Percentiles rank a stretch among this genome's conserved stretches.
phyloP scores from a whole-genome alignment of 305 asterid genomes.

The Rubia balearica region DNA sequence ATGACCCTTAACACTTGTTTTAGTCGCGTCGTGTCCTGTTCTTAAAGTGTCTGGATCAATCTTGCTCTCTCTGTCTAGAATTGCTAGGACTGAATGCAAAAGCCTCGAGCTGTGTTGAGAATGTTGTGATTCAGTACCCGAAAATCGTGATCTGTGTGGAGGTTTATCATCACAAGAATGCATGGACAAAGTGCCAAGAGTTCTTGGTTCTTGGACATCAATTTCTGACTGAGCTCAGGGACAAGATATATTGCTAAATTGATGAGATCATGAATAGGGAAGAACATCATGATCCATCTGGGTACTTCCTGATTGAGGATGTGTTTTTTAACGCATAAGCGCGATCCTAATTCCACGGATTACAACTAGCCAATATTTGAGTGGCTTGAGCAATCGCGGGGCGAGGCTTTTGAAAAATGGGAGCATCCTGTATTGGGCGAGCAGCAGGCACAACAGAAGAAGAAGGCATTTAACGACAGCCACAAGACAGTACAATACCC shows the following conservation, averaged over 20 bases:
- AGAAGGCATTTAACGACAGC: background rate
- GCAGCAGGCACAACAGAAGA: background rate
- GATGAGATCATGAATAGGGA: conserved; percentile 77
- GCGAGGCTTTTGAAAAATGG: background rate
- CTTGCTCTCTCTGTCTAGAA: conserved; percentile 50
- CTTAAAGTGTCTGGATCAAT: conserved; percentile 46
- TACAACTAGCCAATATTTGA: conserved; percentile 23
- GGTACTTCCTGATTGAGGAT: conserved; percentile 88
- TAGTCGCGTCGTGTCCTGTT: conserved; percentile 25
- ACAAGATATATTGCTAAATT: conserved; percentile 29
- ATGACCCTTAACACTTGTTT: conserved; percentile 37
- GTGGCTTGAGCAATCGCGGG: conserved; percentile 39
- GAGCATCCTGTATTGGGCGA: background rate
- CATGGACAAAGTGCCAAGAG: too few relatives aligned
- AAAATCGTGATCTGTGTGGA: conserved; percentile 64
- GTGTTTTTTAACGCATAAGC: conserved; percentile 39
- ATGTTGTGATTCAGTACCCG: conserved; percentile 53
- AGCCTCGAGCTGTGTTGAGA: conserved; percentile 34
- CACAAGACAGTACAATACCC: background rate
- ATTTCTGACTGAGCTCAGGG: too few relatives aligned
- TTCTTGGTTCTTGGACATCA: too few relatives aligned
- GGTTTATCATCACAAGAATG: conserved; percentile 47
- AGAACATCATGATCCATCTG: conserved; percentile 57
- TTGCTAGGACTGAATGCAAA: conserved; percentile 60
- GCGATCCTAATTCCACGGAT: background rate